Evolutionary conservation across 305 asterid genomes (phyloP).

Genomic region (Fraxinus angustifolia): DNA sequence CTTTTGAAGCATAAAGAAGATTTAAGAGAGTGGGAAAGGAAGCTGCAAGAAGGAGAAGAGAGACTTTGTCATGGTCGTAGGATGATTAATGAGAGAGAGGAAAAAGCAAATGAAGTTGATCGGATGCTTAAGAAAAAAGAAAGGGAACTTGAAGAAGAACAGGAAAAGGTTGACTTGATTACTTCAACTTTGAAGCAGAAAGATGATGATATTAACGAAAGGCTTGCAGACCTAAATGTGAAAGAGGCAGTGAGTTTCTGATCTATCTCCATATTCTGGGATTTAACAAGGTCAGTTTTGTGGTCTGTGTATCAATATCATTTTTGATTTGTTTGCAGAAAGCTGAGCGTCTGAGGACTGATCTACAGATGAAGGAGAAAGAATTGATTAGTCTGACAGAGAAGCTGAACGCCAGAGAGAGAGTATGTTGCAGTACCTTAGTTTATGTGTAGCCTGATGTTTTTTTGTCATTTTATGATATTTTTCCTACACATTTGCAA

Average conservation of each 20-base stretch:
- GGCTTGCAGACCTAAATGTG: conserved; percentile 39
- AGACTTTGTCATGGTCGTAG: conserved; percentile 64
- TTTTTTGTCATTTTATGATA: neutral
- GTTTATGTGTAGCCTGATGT: conserved; percentile 5
- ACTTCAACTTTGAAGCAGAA: conserved; percentile 48
- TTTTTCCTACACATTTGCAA: neutral
- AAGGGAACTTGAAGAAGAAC: conserved; percentile 52
- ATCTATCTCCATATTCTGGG: neutral
- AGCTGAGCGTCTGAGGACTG: conserved; percentile 44
- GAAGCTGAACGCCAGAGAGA: conserved; percentile 66
- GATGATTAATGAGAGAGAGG: conserved; percentile 70
- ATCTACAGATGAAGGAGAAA: conserved; percentile 58
- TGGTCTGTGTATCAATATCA: neutral
- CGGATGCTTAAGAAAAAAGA: conserved; percentile 54
- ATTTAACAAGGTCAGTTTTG: neutral
- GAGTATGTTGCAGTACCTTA: conserved; percentile 45
- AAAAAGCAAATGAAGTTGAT: conserved; percentile 46
- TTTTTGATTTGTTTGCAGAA: conserved; percentile 45
- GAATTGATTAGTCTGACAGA: conserved; percentile 52
- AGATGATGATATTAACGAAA: conserved; percentile 51
- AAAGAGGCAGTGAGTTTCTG: conserved; percentile 70
- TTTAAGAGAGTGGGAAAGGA: conserved; percentile 65
- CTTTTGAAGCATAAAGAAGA: conserved; percentile 64
- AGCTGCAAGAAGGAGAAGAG: conserved; percentile 81
- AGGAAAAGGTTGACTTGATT: conserved; percentile 44